phyloP scores from a whole-genome alignment of 352 stramenopile genomes.

The Plasmopara muralis region DNA sequence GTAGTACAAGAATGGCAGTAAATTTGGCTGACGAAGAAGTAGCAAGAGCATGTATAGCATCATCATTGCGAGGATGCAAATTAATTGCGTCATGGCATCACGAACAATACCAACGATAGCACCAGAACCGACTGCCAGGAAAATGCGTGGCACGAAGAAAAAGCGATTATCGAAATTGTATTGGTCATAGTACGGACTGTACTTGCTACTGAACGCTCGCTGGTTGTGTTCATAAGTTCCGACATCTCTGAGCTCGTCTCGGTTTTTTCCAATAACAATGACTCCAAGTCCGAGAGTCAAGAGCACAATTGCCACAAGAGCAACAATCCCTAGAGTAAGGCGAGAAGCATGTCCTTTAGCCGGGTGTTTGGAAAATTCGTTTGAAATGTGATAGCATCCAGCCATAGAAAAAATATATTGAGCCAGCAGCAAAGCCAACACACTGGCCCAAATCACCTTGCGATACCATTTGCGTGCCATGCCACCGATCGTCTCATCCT shows the following conservation, averaged over 20 bases:
- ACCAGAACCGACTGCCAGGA: constrained; percentile 63
- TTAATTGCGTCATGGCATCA: constrained; percentile 62
- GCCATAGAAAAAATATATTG: constrained; percentile 87
- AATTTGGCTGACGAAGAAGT: constrained; percentile 61
- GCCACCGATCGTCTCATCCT: constrained; percentile 56
- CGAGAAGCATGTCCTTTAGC: constrained; percentile 27
- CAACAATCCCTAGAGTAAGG: constrained; percentile 38
- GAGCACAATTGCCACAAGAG: constrained; percentile 40
- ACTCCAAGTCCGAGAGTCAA: constrained; percentile 63
- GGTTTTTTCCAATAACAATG: constrained; percentile 56
- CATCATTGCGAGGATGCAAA: constrained; percentile 63
- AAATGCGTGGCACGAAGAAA: constrained; percentile 79
- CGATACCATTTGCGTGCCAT: constrained; percentile 63
- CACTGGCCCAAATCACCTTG: constrained; percentile 69
- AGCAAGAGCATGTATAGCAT: constrained; percentile 67
- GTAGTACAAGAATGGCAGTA: constrained; percentile 81
- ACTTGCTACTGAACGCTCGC: constrained; percentile 71
- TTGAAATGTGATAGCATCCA: constrained; percentile 66
- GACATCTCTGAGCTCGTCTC: constrained; percentile 63
- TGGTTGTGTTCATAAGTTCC: constrained; percentile 73
- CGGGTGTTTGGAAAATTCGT: constrained; percentile 24
- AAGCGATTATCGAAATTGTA: constrained; percentile 88
- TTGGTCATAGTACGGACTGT: constrained; percentile 84
- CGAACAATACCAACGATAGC: constrained; percentile 64
- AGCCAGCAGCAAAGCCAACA: constrained; percentile 66